Evolutionary conservation across 1,284 basidiomycete genomes (phyloP), one percentile per base, ranked within the genome.

Genomic region (Trichosporon ovoides): DNA sequence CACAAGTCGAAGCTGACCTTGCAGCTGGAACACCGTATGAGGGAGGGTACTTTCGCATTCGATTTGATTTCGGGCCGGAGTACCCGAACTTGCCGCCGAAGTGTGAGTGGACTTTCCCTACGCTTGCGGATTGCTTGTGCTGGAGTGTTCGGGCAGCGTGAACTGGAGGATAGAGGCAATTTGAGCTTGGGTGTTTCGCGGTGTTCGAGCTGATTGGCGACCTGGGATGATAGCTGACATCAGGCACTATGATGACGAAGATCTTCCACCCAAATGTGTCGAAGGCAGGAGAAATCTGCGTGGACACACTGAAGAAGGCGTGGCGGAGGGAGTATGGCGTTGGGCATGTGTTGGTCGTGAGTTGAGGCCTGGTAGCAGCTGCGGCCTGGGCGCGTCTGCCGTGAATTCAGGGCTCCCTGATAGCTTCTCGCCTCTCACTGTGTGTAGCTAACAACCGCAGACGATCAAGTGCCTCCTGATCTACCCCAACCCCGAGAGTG

Each of bases 241-340:
- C 66, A 94, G 92, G 91, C 70, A 87, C 87, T 79, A 88, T 95
- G 74, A 79, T 84, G 1, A 94, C 92, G 53, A 92, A 94, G 80
- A 93, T 98, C 61, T 97, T 97, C 78, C 94, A 97, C 70, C 94
- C 94, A 0, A 97, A 98, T 70, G 91, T 97, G 28, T 94, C 91
- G 0, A 82, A 84, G 31, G 74, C 83, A 0, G 93, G 93, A 31
- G 94, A 96, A 77, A 98, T 98, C 67, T 98, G 94, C 77, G 94
- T 97, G 11, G 94, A 94, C 78, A 97, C 92, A 5, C 80, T 98
- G 28, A 97, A 97, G 81, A 97, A 96, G 77, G 91, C 94, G 69
- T 97, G 94, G 94, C 87, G 91, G 74, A 83, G 88, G 18, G 83
- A 85, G n/a, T 94, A 91, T 67, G 93, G 92, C 24, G 90, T 97